These are phyloP conservation scores for Saccharomycopsis selenospora DNA, from an alignment of 805 yeast species.

Conservation along the genomic window DNA sequence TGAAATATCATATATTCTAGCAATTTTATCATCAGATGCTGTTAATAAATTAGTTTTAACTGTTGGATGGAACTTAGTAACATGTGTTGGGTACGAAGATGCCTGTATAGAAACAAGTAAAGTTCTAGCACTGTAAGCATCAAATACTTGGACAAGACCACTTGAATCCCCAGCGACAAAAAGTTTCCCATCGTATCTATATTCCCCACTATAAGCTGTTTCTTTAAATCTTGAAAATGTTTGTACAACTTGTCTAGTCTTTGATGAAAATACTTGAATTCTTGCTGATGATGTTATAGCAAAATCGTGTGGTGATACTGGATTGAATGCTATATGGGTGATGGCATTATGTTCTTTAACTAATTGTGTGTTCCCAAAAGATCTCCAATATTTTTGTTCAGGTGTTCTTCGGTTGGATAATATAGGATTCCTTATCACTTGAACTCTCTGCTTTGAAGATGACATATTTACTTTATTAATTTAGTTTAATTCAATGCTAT, in stretches of 20 bases:
- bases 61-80: conserved; percentile 83
- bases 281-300: conserved; percentile 90
- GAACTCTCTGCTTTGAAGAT: conserved; percentile 56
- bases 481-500: too few relatives aligned
- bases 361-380: conserved; percentile 75
- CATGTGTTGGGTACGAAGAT: conserved; percentile 83
- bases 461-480: conserved; percentile 55
- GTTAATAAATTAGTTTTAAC: conserved; percentile 69
- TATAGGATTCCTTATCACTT: conserved; percentile 61
- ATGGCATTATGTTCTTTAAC: conserved; percentile 93
- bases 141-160: conserved; percentile 87
- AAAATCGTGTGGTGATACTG: conserved; percentile 79
- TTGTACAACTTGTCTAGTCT: conserved; percentile 83
- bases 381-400: conserved; percentile 91
- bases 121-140: conserved; percentile 71
- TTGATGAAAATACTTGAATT: conserved; percentile 88
- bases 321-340: conserved; percentile 81
- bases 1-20: conserved; percentile 81
- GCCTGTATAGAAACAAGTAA: conserved; percentile 76
- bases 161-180: conserved; percentile 93
- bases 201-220: conserved; percentile 86
- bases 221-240: conserved; percentile 87
- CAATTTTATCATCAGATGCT: conserved; percentile 83
- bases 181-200: conserved; percentile 83
- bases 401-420: conserved; percentile 83